Percentiles rank a stretch among this genome's conserved stretches.
Evolutionary conservation across 192 early-diverging fungal species (phyloP).

Genomic region (Backusella australiensis): DNA sequence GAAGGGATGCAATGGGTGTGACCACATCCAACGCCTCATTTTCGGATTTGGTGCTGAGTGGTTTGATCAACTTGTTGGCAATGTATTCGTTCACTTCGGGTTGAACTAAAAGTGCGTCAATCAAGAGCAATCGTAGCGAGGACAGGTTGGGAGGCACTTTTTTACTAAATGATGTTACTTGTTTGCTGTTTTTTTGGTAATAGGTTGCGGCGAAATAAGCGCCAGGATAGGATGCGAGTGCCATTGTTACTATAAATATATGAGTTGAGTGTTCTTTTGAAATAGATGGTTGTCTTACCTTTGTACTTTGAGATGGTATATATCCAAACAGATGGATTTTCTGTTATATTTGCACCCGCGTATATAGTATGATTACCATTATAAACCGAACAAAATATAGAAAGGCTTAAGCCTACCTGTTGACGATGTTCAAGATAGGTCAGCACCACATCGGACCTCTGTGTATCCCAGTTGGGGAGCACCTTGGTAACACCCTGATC

Average conservation of each 20-base stretch:
- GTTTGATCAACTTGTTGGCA: conserved; percentile 40
- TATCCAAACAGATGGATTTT: conserved; percentile 66
- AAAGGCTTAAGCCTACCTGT: conserved; percentile 73
- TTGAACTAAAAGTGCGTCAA: conserved; percentile 65
- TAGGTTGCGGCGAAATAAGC: conserved; percentile 56
- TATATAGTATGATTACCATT: conserved; percentile 70
- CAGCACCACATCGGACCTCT: conserved; percentile 54
- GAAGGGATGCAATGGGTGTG: conserved; percentile 61
- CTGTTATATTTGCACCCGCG: conserved; percentile 56
- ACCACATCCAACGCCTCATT: conserved; percentile 47
- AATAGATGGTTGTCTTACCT: conserved; percentile 36
- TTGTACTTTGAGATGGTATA: conserved; percentile 64
- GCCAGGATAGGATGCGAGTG: conserved; percentile 65
- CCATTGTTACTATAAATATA: conserved; percentile 52
- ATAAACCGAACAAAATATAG: conserved; percentile 65
- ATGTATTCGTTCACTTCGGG: conserved; percentile 51
- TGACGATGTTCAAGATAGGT: conserved; percentile 77
- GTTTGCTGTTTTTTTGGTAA: conserved; percentile 50
- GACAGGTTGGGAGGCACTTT: conserved; percentile 55
- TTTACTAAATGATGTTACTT: conserved; percentile 52
- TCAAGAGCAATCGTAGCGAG: conserved; percentile 58
- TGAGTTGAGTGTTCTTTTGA: too few species aligned
- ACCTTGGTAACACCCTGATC: background rate
- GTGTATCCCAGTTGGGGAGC: background rate
- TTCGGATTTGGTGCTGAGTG: conserved; percentile 33